Base-by-base conservation (phyloP, 176 grass and related monocot genomes). In the Phragmites australis region DNA sequence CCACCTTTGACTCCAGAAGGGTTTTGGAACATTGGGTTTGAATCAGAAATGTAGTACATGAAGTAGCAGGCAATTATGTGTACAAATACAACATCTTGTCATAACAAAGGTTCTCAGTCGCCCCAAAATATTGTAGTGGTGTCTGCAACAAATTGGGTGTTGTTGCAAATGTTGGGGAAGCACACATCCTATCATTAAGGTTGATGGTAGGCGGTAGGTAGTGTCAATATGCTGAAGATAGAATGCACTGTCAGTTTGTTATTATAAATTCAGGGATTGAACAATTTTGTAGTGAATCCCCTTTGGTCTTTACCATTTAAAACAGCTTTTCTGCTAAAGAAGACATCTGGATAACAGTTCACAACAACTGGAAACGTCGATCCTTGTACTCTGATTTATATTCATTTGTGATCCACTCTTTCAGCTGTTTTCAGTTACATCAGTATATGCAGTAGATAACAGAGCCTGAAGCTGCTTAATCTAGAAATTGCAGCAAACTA, bases 11-110 rank as follows among this genome's bases (percentile, higher is more conserved):
- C 92, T 1, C 96, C 96, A 0, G 96, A 99, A 89, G 92, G 92
- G 45, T 95, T 99, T 89, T 99, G 96, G 90, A 91, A 95, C 72
- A 99, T 99, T 76, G 92, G 92, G 41, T 95, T 99, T 76, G 96
- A 99, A 86, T 91, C 92, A 29, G 92, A 99, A 65, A 89, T 99
- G 89, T 98, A 89, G 57, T 48, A 65, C 55, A 47, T 85, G 25
- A 71, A 77, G 64, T 76, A 57, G 48, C 22, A 71, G 72, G 30
- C 29, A 37, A 71, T 76, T 48, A 34, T n/a, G 1, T 18, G 12
- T 22, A 59, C 74, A 49, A 17, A 70, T 49, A 51, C 51, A 88
- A 4, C 83, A 15, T 72, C 17, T 56, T 73, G 69, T 25, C 16
- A 48, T 71, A 74, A 31, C 58, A 48, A 58, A 49, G 42, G 43